Base-by-base conservation (phyloP, 306 rosid genomes). In the Cyclanthera cordifolia region DNA sequence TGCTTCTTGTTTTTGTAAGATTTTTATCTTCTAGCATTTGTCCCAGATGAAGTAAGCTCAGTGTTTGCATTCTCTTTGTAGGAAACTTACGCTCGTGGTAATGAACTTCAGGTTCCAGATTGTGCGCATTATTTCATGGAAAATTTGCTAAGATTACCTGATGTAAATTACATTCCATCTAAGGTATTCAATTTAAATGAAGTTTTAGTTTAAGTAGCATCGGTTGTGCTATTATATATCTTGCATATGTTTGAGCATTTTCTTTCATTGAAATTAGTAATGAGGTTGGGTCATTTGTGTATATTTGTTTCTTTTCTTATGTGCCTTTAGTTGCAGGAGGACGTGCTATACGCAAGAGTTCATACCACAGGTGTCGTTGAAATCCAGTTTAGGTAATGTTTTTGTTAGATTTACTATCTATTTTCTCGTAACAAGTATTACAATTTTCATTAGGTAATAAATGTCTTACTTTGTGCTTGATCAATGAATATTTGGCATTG, bases 341-440 rank as follows among this genome's bases (percentile, higher is more conserved):
- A 94, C 79, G 97, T 94, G 71, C 82, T 94, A 71, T 78, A 85
- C 72, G 97, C 99, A 19, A 88, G 99, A 88, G 95, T 94, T 46
- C 97, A 97, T 32, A 94, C 99, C 28, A 90, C 97, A 1, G 99
- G 99, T 45, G 95, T 94, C 57, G 99, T 94, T 50, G 99, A 94
- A 95, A 94, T 94, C 74, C 99, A 94, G 82, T 94, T 94, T 89
- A 94, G 99, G 99, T 90, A 81, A 71, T 78, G 41, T 53, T 66
- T 47, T n/a, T n/a, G n/a, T n/a, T n/a, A n/a, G n/a, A n/a, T n/a
- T n/a, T n/a, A n/a, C n/a, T n/a, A n/a, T n/a, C n/a, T n/a, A n/a
- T n/a, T n/a, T 52, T 19, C 3, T 30, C 15, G 43, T 32, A 27
- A 28, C 13, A 57, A 28, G 16, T 57, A 28, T 5, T 2, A 28